Percentiles rank a stretch among this genome's conserved stretches.
These are phyloP conservation scores for Ogataea ganodermae DNA, from an alignment of 805 yeast species.

Conservation along the genomic window DNA sequence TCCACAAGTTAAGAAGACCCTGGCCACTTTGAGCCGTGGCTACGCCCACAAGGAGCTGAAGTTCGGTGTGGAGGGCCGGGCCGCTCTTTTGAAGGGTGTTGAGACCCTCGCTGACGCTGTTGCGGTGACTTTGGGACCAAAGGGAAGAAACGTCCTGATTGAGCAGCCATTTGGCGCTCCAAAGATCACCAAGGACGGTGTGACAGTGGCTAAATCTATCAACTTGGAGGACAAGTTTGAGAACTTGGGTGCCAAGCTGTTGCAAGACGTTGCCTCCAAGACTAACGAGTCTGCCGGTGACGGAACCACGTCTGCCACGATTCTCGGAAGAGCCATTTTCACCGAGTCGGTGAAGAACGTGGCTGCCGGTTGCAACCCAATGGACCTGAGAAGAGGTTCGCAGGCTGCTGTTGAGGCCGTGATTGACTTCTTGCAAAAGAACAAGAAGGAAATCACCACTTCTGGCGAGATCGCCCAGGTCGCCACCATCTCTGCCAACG, in stretches of 20 bases:
- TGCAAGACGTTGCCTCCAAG: constrained; percentile 96
- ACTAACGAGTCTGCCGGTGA: constrained; percentile 98
- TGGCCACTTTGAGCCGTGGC: constrained; percentile 47
- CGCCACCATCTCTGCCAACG: constrained; percentile 97
- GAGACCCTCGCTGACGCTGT: constrained; percentile 95
- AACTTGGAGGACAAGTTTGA: constrained; percentile 86
- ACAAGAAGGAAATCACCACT: constrained; percentile 92
- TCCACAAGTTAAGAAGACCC: constrained; percentile 43
- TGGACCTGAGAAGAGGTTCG: constrained; percentile 96
- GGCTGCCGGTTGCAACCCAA: constrained; percentile 98
- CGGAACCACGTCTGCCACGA: constrained; percentile 98
- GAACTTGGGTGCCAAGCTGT: constrained; percentile 91
- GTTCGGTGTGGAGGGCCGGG: constrained; percentile 97
- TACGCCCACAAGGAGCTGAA: constrained; percentile 87
- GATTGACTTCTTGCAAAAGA: constrained; percentile 74
- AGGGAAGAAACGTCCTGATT: constrained; percentile 94
- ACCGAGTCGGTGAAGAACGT: constrained; percentile 95
- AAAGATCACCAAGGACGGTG: constrained; percentile 99
- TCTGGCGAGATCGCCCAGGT: constrained; percentile 96
- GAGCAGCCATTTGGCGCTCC: constrained; percentile 97
- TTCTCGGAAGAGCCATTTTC: constrained; percentile 91
- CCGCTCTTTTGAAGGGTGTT: constrained; percentile 90
- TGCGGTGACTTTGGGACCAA: constrained; percentile 94
- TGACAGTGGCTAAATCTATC: constrained; percentile 89
- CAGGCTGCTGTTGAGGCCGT: constrained; percentile 96